These are phyloP conservation scores for Zygoascus flipseniorum DNA, from an alignment of 805 yeast species.

Conservation along the genomic window DNA sequence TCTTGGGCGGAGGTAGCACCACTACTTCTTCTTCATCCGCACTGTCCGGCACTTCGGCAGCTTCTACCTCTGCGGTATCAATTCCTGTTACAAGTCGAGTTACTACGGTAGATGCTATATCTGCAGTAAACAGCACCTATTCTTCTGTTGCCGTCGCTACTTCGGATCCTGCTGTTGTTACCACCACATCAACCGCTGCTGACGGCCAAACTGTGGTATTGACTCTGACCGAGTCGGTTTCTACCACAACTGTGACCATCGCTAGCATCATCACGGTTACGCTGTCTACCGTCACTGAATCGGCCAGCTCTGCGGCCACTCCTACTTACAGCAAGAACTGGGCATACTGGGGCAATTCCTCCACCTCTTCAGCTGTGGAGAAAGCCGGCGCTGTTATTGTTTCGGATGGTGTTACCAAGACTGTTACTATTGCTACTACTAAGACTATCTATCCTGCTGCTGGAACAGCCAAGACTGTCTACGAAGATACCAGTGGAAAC, in stretches of 20 bases:
- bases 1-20: conserved; percentile 24
- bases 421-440: neutral
- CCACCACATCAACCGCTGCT: neutral
- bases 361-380: neutral
- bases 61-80: neutral
- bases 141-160: neutral
- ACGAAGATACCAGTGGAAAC: neutral
- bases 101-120: conserved; percentile 1
- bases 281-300: neutral
- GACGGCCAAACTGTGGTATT: neutral
- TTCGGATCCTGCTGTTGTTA: conserved; percentile 1
- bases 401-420: neutral
- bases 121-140: conserved; percentile 4
- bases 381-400: neutral
- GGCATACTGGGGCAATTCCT: neutral
- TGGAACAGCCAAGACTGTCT: neutral
- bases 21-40: neutral
- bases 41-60: neutral
- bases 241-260: neutral
- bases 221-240: neutral
- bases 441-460: neutral
- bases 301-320: neutral
- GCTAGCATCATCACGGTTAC: neutral
- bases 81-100: neutral
- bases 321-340: neutral